Evolutionary conservation across 371 early-diverging fungal species (phyloP), one percentile per base, ranked within the genome.

Genomic region (Syncephalis plumigaleata): DNA sequence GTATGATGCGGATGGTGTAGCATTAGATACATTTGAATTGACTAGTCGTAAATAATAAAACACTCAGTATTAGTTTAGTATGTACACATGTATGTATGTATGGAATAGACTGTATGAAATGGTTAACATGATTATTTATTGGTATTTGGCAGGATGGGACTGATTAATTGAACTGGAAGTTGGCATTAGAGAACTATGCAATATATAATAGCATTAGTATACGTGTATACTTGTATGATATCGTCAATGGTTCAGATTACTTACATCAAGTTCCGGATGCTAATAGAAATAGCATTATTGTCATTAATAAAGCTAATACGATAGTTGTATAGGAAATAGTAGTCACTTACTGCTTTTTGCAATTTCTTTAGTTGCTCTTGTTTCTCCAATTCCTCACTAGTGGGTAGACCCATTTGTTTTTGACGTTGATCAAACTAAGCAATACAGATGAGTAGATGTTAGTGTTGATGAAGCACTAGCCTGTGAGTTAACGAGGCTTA

Each of bases 361-460:
- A 90, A 91, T 51, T 79, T 80, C 50, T 75, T 67, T 42, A 92
- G 67, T 49, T 83, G 74, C 7, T 84, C 77, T 38, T 69, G 67
- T 59, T 89, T 87, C 59, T 81, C 73, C 36, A 74, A 48, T 20
- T 86, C 80, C 42, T 93, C 94, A 56, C 84, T 84, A 22, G 83
- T 68, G 3, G 91, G 91, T 47, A 71, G 57, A 4, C 83, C 84
- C 66, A 81, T 75, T 8, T 71, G 66, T 62, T 89, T 87, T 65
- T 90, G 91, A 36, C 81, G 70, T 54, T 93, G 90, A 55, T 93
- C 94, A 68, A 80, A 92, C 91, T 84, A 53, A 1, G n/a, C n/a
- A 31, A 37, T 38, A 39, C 21, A 9, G 44, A 47, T 42, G 22
- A 9, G 17, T 39, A 21, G 7, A 16, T 44, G 26, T 15, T 48